A percentile compares a stretch with the other conserved stretches of the same genome.
Conservation (phyloP, 257 asterid genomes). For the Ocimum tenuiflorum region DNA sequence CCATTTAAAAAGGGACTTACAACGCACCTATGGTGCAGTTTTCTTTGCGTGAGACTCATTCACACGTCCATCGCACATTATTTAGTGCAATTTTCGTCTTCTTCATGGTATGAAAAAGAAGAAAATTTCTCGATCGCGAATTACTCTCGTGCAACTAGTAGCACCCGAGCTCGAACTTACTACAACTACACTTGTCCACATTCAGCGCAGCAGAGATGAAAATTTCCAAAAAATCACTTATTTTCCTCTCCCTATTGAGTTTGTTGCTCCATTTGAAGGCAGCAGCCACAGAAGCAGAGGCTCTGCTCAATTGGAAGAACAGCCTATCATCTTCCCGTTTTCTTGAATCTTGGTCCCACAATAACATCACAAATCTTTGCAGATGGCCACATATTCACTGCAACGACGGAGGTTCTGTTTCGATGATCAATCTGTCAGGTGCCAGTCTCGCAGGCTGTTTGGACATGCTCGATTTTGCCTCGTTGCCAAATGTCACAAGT, state of each 20-base stretch:
- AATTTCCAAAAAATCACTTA: neutral
- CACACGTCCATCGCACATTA: too few species aligned
- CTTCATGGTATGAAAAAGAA: too few species aligned
- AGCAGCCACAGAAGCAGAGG: conserved; percentile 45
- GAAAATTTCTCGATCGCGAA: too few species aligned
- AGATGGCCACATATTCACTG: conserved; percentile 54
- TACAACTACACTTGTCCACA: too few species aligned
- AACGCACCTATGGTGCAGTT: too few species aligned
- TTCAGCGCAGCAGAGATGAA: conserved; percentile 21
- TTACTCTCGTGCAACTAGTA: too few species aligned
- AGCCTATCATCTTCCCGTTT: conserved; percentile 28
- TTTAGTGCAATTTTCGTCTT: too few species aligned
- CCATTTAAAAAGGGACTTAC: too few species aligned
- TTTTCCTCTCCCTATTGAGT: conserved; percentile 21
- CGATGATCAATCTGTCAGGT: conserved; percentile 34
- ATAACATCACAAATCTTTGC: conserved; percentile 39
- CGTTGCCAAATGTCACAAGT: conserved; percentile 33
- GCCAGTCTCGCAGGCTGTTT: conserved; percentile 36
- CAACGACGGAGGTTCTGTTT: conserved; percentile 32
- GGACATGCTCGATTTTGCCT: conserved; percentile 34
- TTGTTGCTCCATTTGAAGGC: conserved; percentile 25
- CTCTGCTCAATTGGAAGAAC: conserved; percentile 55
- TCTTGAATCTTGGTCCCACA: conserved; percentile 53
- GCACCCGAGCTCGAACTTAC: too few species aligned
- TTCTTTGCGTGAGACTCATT: too few species aligned